These are phyloP conservation scores for Epithele typhae DNA, from an alignment of 768 basidiomycete species.

Conservation along the genomic window DNA sequence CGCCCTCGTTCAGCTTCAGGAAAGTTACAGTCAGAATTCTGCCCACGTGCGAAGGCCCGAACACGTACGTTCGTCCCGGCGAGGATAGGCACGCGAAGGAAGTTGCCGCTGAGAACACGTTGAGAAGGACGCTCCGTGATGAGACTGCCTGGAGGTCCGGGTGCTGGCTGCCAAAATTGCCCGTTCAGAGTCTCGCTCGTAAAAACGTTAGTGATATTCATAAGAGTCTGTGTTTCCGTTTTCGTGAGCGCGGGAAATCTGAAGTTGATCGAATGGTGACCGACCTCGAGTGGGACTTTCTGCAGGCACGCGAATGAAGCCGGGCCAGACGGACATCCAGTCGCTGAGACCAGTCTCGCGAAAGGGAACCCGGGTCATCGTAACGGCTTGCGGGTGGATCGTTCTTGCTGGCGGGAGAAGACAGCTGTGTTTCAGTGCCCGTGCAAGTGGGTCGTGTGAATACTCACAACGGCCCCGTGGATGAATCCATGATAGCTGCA, in stretches of 20 bases:
- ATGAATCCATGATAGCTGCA: constrained; percentile 49
- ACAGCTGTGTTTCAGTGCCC: neutral
- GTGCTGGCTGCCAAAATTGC: constrained; percentile 55
- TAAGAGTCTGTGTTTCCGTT: constrained; percentile 35
- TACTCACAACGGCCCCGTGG: constrained; percentile 50
- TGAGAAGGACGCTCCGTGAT: constrained; percentile 41
- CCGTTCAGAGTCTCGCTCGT: constrained; percentile 40
- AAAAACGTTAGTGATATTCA: constrained; percentile 45
- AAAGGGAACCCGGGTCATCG: constrained; percentile 26
- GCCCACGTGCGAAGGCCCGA: no score
- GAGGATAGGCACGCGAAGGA: constrained; percentile 49
- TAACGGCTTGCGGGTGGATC: constrained; percentile 23
- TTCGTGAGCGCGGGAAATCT: no score
- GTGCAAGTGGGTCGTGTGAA: neutral
- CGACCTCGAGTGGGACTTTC: constrained; percentile 30
- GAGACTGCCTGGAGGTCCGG: constrained; percentile 49
- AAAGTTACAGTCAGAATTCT: neutral
- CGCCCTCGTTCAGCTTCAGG: constrained; percentile 52
- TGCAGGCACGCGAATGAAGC: constrained; percentile 23
- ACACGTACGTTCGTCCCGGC: constrained; percentile 48
- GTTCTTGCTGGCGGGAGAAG: constrained; percentile 38
- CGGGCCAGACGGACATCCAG: constrained; percentile 19
- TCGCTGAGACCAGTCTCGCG: constrained; percentile 15
- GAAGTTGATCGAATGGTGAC: no score
- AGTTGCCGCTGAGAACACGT: constrained; percentile 42